Percentiles rank a stretch among this genome's conserved stretches.
phyloP scores from a whole-genome alignment of 1,284 basidiomycete species.

The Heterobasidion annosum region DNA sequence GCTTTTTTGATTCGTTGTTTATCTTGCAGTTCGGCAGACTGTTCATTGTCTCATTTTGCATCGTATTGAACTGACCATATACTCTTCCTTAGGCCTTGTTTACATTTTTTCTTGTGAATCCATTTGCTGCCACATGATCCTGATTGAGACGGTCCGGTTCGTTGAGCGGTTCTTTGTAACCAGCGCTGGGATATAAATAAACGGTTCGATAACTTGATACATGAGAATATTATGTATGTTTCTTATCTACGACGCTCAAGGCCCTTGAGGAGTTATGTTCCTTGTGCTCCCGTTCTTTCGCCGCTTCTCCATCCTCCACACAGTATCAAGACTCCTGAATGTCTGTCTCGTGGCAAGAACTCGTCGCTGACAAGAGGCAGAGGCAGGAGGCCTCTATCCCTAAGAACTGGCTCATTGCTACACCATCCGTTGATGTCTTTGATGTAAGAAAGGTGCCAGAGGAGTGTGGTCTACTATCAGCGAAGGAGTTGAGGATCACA shows the following conservation, averaged over 20 bases:
- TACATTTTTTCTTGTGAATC: too few species aligned
- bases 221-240: not conserved
- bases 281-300: not conserved
- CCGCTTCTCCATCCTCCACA: not conserved
- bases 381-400: slow-evolving; percentile 50
- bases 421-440: slow-evolving; percentile 30
- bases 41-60: not conserved
- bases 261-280: not conserved
- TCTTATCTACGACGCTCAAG: too few species aligned
- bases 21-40: not conserved
- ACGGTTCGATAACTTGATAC: not conserved
- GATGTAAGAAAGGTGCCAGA: slow-evolving; percentile 52
- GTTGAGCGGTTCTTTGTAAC: too few species aligned
- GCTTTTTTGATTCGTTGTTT: slow-evolving; percentile 17
- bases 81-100: too few species aligned
- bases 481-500: slow-evolving; percentile 61
- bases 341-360: slow-evolving; percentile 34
- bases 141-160: too few species aligned
- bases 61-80: too few species aligned
- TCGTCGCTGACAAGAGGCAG: slow-evolving; percentile 41
- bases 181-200: too few species aligned
- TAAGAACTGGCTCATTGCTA: slow-evolving; percentile 43
- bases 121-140: too few species aligned
- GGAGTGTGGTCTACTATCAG: slow-evolving; percentile 49
- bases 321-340: not conserved